Evolutionary conservation across 1,284 basidiomycete genomes (phyloP).

Genomic region (Earliella scabrosa): DNA sequence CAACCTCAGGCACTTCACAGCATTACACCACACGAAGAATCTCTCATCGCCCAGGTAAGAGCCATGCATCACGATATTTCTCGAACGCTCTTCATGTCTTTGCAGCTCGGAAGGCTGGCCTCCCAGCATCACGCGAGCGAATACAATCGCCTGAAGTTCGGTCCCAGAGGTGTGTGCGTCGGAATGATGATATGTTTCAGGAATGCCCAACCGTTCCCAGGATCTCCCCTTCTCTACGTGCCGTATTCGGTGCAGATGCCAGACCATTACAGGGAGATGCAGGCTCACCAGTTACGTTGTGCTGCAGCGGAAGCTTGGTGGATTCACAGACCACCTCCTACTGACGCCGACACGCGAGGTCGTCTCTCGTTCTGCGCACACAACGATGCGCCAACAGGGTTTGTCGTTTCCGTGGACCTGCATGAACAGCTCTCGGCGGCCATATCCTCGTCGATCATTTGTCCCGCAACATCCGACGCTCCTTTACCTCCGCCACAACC

Average conservation of each 20-base stretch:
- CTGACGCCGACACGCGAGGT: background rate
- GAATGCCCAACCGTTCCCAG: slow-evolving; percentile 36
- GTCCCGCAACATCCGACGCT: slow-evolving; percentile 19
- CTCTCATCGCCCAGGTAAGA: slow-evolving; percentile 19
- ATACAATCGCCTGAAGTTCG: slow-evolving; percentile 80
- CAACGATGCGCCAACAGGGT: slow-evolving; percentile 26
- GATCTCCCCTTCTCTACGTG: slow-evolving; percentile 61
- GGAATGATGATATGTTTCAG: background rate
- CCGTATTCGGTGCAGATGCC: slow-evolving; percentile 78
- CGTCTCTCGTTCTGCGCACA: background rate
- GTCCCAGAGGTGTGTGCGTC: slow-evolving; percentile 56
- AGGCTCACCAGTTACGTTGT: slow-evolving; percentile 60
- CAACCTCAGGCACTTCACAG: background rate
- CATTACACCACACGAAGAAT: slow-evolving; percentile 6
- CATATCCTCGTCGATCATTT: slow-evolving; percentile 49
- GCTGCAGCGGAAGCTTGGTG: slow-evolving; percentile 57
- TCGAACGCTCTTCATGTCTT: background rate
- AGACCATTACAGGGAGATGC: slow-evolving; percentile 61
- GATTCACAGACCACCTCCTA: slow-evolving; percentile 37
- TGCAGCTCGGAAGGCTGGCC: slow-evolving; percentile 61
- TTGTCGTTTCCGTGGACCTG: slow-evolving; percentile 36
- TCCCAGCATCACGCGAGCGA: slow-evolving; percentile 84
- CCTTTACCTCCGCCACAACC: slow-evolving; percentile 12
- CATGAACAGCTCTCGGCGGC: slow-evolving; percentile 57
- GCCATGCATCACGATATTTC: background rate